These are phyloP conservation scores for Telopea speciosissima DNA, from an alignment of 177 flowering plant species.

Conservation along the genomic window DNA sequence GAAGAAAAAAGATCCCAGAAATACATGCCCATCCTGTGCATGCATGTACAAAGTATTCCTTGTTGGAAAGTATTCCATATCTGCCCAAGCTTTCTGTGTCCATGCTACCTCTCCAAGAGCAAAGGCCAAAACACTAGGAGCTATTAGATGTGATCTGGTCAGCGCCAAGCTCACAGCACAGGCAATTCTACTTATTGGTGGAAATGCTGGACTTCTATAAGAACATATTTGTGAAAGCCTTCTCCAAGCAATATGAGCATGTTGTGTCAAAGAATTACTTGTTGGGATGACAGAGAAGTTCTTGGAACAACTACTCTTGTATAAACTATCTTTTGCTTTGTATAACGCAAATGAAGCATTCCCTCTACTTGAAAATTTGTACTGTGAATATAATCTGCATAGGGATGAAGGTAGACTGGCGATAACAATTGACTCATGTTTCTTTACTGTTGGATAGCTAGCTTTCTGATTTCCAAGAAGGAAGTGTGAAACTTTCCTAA, in stretches of 20 bases:
- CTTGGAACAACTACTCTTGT: conserved; percentile 17
- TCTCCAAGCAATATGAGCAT: conserved; percentile 50
- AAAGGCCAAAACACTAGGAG: conserved; percentile 47
- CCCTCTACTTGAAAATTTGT: conserved; percentile 17
- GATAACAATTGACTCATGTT: conserved; percentile 15
- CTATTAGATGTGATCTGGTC: conserved; percentile 42
- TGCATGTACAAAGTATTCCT: conserved; percentile 35
- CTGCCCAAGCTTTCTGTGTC: conserved; percentile 33
- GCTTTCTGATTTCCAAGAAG: conserved; percentile 11
- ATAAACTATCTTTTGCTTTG: conserved; percentile 15
- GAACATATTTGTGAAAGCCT: conserved; percentile 34
- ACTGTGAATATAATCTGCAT: conserved; percentile 21
- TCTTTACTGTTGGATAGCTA: conserved; percentile 9
- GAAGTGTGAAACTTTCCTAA: conserved; percentile 24
- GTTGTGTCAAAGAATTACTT: conserved; percentile 21
- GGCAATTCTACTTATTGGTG: conserved; percentile 45
- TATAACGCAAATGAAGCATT: conserved; percentile 13
- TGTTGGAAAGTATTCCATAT: conserved; percentile 27
- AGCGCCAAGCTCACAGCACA: conserved; percentile 53
- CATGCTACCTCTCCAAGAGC: conserved; percentile 41
- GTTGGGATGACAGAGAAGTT: conserved; percentile 19
- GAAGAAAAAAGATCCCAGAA: conserved; percentile 33
- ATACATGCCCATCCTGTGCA: conserved; percentile 50
- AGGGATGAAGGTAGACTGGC: conserved; percentile 19
- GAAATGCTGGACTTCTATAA: conserved; percentile 20